Base-by-base conservation (phyloP, 2,329 filamentous ascomycete species). In the Trichothecium roseum region DNA sequence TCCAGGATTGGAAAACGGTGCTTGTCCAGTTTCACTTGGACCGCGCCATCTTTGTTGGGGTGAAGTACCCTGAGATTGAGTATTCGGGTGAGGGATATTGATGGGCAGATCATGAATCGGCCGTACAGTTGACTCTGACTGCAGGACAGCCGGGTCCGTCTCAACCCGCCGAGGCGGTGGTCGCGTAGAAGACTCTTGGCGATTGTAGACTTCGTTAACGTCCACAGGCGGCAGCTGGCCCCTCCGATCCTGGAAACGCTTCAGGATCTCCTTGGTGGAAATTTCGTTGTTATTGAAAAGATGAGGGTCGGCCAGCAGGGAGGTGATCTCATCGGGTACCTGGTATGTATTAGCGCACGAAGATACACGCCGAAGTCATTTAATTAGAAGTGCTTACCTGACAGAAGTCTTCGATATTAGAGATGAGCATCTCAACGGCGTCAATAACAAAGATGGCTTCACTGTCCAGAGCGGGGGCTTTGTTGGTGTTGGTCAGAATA, bases 261-360 rank as follows among this genome's bases (percentile, higher is more conserved):
- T 94, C 35, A 98, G 70, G 37, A 98, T 96, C 51, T 98, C 91
- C 58, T 98, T 98, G 5, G 88, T 94, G 2, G 89, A 95, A 42
- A 95, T 80, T 40, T 98, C 89, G 31, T 82, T 80, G 50, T 78
- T 82, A 54, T 80, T 85, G 59, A 93, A 89, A 35, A 94, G 74
- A 16, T 74, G 73, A 4, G 80, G 80, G 56, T 98, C 89, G 52
- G 81, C 84, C 18, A 96, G 69, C 35, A 95, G 79, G 36, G 84
- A 81, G 50, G 88, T 78, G 18, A 98, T 72, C 52, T 96, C 88
- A 53, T 93, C 86, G 1, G 91, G 91, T 32, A 98, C 87, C 91
- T 96, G 43, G 6, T 16, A 38, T 26, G n/a, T 34, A 22, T 30
- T 9, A 35, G 27, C 26, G 12, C 12, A 26, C 8, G 12, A 15